Evolutionary conservation across 345 rosid genomes (phyloP).

Genomic region (Populus tremula): DNA sequence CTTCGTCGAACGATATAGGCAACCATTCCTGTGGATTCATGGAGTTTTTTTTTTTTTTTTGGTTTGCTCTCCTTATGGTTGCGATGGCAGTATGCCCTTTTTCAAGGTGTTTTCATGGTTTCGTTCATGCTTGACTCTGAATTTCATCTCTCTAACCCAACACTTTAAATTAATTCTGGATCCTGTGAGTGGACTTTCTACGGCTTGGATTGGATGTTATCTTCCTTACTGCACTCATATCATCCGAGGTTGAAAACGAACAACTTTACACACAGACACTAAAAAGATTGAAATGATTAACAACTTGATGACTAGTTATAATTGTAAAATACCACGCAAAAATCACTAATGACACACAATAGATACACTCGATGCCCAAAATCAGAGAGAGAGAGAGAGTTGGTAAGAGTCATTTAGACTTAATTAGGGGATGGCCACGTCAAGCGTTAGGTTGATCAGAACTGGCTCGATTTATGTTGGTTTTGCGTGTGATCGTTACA

Average conservation of each 20-base stretch:
- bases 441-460: conserved; percentile 41
- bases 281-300: background rate
- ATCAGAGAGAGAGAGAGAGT: background rate
- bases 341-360: background rate
- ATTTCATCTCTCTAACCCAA: background rate
- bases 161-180: background rate
- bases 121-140: background rate
- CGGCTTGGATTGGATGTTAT: background rate
- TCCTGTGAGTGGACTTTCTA: background rate
- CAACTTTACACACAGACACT: background rate
- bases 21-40: background rate
- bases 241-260: background rate
- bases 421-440: background rate
- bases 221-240: background rate
- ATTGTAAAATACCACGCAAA: background rate
- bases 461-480: conserved; percentile 33
- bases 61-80: background rate
- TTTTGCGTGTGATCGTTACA: conserved; percentile 31
- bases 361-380: conserved; percentile 1
- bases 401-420: background rate
- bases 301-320: background rate
- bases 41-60: too few species aligned
- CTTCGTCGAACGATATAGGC: background rate
- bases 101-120: background rate
- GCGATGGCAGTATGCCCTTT: background rate